Conservation (phyloP, 164 flowering plant genomes). For the Magnolia kwangsiensis region DNA sequence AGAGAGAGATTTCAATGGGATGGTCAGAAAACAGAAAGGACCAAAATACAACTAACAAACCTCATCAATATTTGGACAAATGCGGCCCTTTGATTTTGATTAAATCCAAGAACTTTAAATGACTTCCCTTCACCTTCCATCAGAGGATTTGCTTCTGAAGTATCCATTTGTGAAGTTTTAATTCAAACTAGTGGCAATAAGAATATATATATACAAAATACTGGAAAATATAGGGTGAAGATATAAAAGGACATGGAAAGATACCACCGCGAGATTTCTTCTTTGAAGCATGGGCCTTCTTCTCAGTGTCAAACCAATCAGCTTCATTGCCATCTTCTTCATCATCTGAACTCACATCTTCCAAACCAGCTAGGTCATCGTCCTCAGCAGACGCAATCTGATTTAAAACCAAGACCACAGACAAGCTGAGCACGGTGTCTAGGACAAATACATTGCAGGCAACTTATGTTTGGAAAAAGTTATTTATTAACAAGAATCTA, state of each 20-base stretch:
- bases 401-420: slow-evolving; percentile 5
- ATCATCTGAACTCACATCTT: slow-evolving; percentile 92
- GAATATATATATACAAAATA: neutral
- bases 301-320: slow-evolving; percentile 70
- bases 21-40: neutral
- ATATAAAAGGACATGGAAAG: neutral
- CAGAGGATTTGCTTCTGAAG: slow-evolving; percentile 62
- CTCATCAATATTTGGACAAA: slow-evolving; percentile 96
- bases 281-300: slow-evolving; percentile 39
- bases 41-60: slow-evolving; percentile 26
- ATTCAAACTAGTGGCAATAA: neutral
- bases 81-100: slow-evolving; percentile 78
- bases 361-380: slow-evolving; percentile 94
- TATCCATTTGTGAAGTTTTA: slow-evolving; percentile 44
- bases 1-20: neutral
- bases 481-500: too few relatives aligned
- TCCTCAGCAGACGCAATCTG: slow-evolving; percentile 97
- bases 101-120: slow-evolving; percentile 84
- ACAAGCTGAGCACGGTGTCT: neutral
- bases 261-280: slow-evolving; percentile 65
- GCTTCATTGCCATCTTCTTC: slow-evolving; percentile 90
- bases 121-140: slow-evolving; percentile 99
- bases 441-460: too few relatives aligned
- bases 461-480: too few relatives aligned
- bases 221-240: neutral